A percentile compares a stretch with the other conserved stretches of the same genome.
These are phyloP conservation scores for Colletotrichum somersetense DNA, from an alignment of 2,329 filamentous ascomycete species.

Conservation along the genomic window DNA sequence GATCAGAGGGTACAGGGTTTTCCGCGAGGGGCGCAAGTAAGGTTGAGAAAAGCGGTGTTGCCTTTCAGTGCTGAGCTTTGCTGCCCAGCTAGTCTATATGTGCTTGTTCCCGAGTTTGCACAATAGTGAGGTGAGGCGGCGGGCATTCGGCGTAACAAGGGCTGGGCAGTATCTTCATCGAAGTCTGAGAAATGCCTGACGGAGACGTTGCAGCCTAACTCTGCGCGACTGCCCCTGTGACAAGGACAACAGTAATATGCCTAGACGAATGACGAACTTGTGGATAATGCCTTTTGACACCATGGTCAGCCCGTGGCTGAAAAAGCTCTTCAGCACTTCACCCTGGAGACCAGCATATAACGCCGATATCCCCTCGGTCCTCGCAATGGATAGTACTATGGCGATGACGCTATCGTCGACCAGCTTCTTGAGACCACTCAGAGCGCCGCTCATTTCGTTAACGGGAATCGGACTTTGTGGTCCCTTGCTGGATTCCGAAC, in stretches of 20 bases:
- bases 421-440: slow-evolving; percentile 42
- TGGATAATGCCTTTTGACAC: slow-evolving; percentile 85
- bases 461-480: slow-evolving; percentile 3
- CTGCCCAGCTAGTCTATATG: background rate
- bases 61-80: slow-evolving; percentile 78
- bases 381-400: slow-evolving; percentile 69
- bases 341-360: slow-evolving; percentile 83
- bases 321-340: slow-evolving; percentile 85
- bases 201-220: slow-evolving; percentile 41
- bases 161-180: background rate
- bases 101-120: background rate
- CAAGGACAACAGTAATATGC: slow-evolving; percentile 64
- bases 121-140: background rate
- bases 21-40: slow-evolving; percentile 87
- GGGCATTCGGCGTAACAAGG: background rate
- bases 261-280: slow-evolving; percentile 76
- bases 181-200: slow-evolving; percentile 13
- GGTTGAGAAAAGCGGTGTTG: slow-evolving; percentile 82
- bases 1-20: slow-evolving; percentile 91
- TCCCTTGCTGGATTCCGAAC: background rate
- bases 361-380: slow-evolving; percentile 74
- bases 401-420: slow-evolving; percentile 69
- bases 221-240: slow-evolving; percentile 14
- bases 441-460: background rate
- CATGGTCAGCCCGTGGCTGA: slow-evolving; percentile 90